A percentile compares a stretch with the other conserved stretches of the same genome.
These are phyloP conservation scores for Malus hybrid DNA, from an alignment of 331 rosid species.

Conservation along the genomic window DNA sequence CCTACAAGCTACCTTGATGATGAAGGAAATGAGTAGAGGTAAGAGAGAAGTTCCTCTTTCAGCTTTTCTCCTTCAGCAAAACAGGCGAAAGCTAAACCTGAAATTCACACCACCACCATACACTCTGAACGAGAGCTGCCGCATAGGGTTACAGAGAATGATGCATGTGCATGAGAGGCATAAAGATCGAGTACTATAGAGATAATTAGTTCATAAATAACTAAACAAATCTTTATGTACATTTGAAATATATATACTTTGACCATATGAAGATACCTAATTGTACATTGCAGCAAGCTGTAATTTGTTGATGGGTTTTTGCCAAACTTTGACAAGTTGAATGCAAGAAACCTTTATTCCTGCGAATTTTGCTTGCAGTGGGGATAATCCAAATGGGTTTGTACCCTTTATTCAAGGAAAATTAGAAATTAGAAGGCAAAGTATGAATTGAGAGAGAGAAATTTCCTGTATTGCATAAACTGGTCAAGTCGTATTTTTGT, in stretches of 20 bases:
- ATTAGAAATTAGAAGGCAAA: not conserved
- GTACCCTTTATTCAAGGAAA: constrained; percentile 17
- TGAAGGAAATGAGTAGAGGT: constrained; percentile 19
- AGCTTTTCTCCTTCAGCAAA: constrained; percentile 53
- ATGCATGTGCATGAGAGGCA: constrained; percentile 3
- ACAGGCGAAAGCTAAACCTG: constrained; percentile 24
- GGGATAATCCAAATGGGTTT: constrained; percentile 30
- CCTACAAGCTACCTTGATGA: constrained; percentile 18
- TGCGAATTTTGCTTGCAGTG: constrained; percentile 19
- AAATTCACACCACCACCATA: constrained; percentile 14
- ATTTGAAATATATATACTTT: constrained; percentile 12
- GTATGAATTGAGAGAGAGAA: constrained; percentile 2
- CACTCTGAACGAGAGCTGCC: constrained; percentile 8
- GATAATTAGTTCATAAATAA: not conserved
- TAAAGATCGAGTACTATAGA: constrained; percentile 7
- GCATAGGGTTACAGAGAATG: constrained; percentile 19
- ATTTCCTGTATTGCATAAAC: not conserved
- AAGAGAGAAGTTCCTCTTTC: not conserved
- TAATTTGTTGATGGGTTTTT: constrained; percentile 29
- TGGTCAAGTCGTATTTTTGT: constrained; percentile 24
- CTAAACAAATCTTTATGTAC: not conserved
- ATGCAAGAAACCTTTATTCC: constrained; percentile 20
- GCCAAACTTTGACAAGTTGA: constrained; percentile 65
- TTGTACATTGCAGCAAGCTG: constrained; percentile 24
- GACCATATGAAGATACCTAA: constrained; percentile 44